A percentile compares a stretch with the other conserved stretches of the same genome.
Evolutionary conservation across 2,329 filamentous ascomycete genomes (phyloP).

Genomic region (Penicillium sp.): DNA sequence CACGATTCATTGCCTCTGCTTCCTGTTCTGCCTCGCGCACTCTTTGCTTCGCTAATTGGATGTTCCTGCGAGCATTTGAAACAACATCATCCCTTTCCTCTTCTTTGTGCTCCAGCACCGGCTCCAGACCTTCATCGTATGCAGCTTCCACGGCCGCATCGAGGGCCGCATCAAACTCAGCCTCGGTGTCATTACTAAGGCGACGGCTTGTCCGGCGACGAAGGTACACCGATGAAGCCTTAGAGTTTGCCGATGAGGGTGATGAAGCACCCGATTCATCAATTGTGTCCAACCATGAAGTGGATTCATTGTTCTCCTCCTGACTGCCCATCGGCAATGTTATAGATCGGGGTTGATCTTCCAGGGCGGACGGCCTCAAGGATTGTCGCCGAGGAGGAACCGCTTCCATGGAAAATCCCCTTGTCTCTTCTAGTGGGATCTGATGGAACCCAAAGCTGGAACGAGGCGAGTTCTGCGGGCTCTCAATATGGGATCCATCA

Average conservation of each 20-base stretch:
- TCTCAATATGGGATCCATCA: conserved; percentile 28
- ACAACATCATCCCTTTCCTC: conserved; percentile 35
- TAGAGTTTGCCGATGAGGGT: conserved; percentile 75
- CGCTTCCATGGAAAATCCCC: conserved; percentile 27
- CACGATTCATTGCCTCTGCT: conserved; percentile 59
- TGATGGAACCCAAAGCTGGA: conserved; percentile 45
- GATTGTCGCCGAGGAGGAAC: conserved; percentile 41
- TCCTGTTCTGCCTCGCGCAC: conserved; percentile 73
- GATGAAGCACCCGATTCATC: conserved; percentile 84
- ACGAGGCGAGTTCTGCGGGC: conserved; percentile 46
- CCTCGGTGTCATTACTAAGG: conserved; percentile 71
- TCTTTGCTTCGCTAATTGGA: conserved; percentile 73
- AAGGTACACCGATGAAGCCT: conserved; percentile 68
- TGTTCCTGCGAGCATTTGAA: conserved; percentile 59
- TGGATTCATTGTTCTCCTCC: conserved; percentile 71
- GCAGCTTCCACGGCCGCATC: conserved; percentile 95
- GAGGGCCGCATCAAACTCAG: conserved; percentile 88
- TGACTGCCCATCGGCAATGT: conserved; percentile 23
- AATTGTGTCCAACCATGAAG: conserved; percentile 91
- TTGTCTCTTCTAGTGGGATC: conserved; percentile 25
- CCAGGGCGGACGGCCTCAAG: conserved; percentile 35
- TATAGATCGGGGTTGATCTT: conserved; percentile 24
- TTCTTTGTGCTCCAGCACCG: conserved; percentile 45
- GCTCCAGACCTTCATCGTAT: conserved; percentile 88
- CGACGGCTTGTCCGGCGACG: conserved; percentile 68